Conservation (phyloP, 148 eudicot species). For the Heliosperma pusillum region DNA sequence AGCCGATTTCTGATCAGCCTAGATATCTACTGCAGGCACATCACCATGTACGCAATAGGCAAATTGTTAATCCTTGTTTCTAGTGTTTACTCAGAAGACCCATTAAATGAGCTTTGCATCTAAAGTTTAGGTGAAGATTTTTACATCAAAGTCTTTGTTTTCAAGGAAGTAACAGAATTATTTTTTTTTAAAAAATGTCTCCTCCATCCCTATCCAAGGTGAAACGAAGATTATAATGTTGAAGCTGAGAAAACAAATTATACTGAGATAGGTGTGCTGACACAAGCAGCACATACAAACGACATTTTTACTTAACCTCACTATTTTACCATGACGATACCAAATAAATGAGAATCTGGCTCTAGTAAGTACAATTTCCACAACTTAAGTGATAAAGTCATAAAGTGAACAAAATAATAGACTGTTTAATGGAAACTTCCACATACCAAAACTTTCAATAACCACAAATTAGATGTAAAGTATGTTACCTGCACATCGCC, state of each 20-base stretch:
- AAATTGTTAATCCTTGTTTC: background rate
- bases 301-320: background rate
- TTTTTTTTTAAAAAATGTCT: background rate
- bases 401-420: background rate
- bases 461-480: background rate
- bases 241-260: too few relatives aligned
- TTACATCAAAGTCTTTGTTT: background rate
- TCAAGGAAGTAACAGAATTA: background rate
- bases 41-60: background rate
- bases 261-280: background rate
- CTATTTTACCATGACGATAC: background rate
- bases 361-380: background rate
- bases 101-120: slow-evolving; percentile 2
- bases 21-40: background rate
- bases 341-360: slow-evolving; percentile 3
- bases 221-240: background rate
- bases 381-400: background rate
- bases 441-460: background rate
- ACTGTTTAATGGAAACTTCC: background rate
- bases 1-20: background rate
- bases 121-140: background rate
- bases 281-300: background rate
- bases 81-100: background rate
- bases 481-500: slow-evolving; percentile 91
- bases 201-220: background rate